Percentiles rank a stretch among this genome's conserved stretches.
These are phyloP conservation scores for Starmerella floris DNA, from an alignment of 805 yeast genomes.

Conservation along the genomic window DNA sequence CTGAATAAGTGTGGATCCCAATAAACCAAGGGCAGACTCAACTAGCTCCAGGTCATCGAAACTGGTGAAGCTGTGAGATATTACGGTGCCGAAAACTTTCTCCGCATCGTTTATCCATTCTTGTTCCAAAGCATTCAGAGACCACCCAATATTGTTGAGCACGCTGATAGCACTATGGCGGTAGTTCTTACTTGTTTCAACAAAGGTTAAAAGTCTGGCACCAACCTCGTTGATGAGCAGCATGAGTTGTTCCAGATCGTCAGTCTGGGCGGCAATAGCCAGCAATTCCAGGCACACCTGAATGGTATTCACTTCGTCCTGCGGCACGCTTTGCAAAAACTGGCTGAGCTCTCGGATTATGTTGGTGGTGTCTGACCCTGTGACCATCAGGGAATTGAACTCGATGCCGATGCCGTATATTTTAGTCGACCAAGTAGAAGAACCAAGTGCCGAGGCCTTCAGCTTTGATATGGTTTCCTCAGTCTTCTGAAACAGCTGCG, in stretches of 20 bases:
- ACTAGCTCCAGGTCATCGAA: constrained; percentile 21
- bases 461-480: not conserved
- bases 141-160: constrained; percentile 43
- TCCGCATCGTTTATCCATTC: constrained; percentile 30
- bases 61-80: constrained; percentile 13
- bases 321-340: constrained; percentile 12
- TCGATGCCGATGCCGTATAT: constrained; percentile 24
- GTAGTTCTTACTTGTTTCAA: constrained; percentile 29
- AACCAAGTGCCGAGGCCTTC: not conserved
- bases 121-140: constrained; percentile 17
- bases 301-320: constrained; percentile 38
- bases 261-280: constrained; percentile 29
- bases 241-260: constrained; percentile 11
- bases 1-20: constrained; percentile 18
- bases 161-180: constrained; percentile 46
- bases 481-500: constrained; percentile 2
- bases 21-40: constrained; percentile 18
- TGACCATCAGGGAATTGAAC: constrained; percentile 18
- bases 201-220: constrained; percentile 25
- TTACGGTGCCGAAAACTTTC: constrained; percentile 20
- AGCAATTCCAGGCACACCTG: constrained; percentile 65
- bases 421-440: constrained; percentile 14
- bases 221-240: constrained; percentile 15
- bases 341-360: not conserved
- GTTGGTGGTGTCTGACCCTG: constrained; percentile 11